Percentiles rank a stretch among this genome's conserved stretches.
phyloP scores from a whole-genome alignment of 129 eudicot species.

The Deinandra increscens region DNA sequence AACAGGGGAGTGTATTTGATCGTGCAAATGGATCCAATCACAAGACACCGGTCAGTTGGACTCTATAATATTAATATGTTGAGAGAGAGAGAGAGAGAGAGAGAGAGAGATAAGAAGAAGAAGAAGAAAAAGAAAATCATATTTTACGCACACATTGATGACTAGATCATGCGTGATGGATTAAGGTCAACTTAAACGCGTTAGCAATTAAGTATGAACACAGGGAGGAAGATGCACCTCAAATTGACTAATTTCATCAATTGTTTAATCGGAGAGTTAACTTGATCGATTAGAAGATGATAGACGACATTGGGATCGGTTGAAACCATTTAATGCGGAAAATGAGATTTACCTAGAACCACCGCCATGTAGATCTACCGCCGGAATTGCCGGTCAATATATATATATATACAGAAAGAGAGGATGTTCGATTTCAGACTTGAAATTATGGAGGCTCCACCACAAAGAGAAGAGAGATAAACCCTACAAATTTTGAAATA shows the following conservation, averaged over 20 bases:
- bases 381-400: conserved; percentile 28
- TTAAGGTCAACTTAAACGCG: conserved; percentile 38
- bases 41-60: background rate
- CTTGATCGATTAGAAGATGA: background rate
- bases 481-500: conserved; percentile 17
- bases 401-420: background rate
- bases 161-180: conserved; percentile 26
- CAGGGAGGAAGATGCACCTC: conserved; percentile 26
- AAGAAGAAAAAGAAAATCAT: background rate
- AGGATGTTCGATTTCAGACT: conserved; percentile 11
- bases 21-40: conserved; percentile 21
- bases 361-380: conserved; percentile 30
- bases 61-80: background rate
- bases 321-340: background rate
- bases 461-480: conserved; percentile 11
- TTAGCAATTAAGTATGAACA: conserved; percentile 14
- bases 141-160: conserved; percentile 16
- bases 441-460: conserved; percentile 28
- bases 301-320: conserved; percentile 3
- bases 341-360: conserved; percentile 20
- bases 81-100: conserved; percentile 25
- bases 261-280: background rate
- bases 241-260: background rate
- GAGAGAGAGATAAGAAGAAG: background rate
- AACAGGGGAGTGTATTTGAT: background rate